Base-by-base conservation (phyloP, 1,139 yeast genomes). In the Yamadazyma spencermartinsiae region DNA sequence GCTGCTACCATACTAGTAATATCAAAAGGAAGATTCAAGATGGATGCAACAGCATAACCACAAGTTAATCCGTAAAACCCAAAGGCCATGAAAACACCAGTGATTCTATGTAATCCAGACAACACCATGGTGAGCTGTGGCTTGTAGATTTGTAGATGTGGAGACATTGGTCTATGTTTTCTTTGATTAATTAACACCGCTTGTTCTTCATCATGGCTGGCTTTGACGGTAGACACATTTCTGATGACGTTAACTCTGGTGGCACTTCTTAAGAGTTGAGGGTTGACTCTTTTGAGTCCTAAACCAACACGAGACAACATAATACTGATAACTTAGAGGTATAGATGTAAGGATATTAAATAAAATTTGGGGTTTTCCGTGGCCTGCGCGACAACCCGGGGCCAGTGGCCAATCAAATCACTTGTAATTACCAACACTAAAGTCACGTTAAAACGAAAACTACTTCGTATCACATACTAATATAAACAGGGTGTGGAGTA, bases 121-220 rank as follows among this genome's bases (percentile, higher is more conserved):
- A 92, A 62, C 48, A 77, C 65, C 86, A 84, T 77, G 32, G 98
- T 87, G 50, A 90, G 63, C 71, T 92, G 97, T 38, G 94, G 94
- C 69, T 88, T 74, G 71, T 90, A 92, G 59, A 92, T 90, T 44
- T 81, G 68, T 60, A 92, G 75, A 63, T 92, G 95, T 42, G 98
- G 98, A 31, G 97, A 89, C 26, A 77, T 68, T 33, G 98, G 98
- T 69, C 98, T 82, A 68, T 80, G 78, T 53, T 74, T 76, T 65
- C 98, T 82, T 71, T 92, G 98, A 39, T 83, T 80, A 43, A 80
- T 75, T 48, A 92, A 76, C 44, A 89, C 74, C 33, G 76, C 78
- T 50, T 83, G 76, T 55, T 86, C 94, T 54, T 79, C 79, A 18
- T 70, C 77, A 36, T 74, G 74, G 31, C 87, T 69, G 32, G 89